phyloP scores from a whole-genome alignment of 1,284 basidiomycete genomes.

The Ceratobasidium sp. region DNA sequence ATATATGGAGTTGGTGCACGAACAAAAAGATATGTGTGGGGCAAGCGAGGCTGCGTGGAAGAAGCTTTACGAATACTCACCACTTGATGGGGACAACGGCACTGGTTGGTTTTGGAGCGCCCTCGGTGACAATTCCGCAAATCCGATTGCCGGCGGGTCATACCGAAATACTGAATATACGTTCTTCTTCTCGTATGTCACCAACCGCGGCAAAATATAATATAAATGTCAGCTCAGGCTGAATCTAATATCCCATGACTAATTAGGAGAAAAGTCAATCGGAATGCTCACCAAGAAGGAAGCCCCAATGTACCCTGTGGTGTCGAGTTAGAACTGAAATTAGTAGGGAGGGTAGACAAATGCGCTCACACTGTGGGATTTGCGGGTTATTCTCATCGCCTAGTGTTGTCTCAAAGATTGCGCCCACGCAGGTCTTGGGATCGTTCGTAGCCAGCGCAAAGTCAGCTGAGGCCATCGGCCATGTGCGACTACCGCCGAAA shows the following conservation, averaged over 20 bases:
- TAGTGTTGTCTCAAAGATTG: conserved; percentile 46
- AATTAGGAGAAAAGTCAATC: neutral
- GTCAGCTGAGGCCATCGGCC: conserved; percentile 40
- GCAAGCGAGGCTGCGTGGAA: neutral
- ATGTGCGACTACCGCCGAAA: conserved; percentile 39
- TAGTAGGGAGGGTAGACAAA: neutral
- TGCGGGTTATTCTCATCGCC: conserved; percentile 13
- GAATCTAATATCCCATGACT: neutral
- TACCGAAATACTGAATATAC: conserved; percentile 87
- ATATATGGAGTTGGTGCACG: neutral
- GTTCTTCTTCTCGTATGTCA: conserved; percentile 69
- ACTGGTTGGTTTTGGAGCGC: conserved; percentile 31
- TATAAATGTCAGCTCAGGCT: neutral
- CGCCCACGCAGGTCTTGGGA: conserved; percentile 36
- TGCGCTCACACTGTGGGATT: conserved; percentile 34
- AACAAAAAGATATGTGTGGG: neutral
- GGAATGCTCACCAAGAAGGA: conserved; percentile 39
- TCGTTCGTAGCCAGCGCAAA: conserved; percentile 30
- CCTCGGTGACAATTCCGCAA: conserved; percentile 59
- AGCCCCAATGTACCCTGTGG: conserved; percentile 40
- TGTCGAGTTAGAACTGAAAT: neutral
- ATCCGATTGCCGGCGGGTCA: conserved; percentile 79
- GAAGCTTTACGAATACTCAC: neutral
- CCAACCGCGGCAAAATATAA: neutral
- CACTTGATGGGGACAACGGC: neutral